Conservation (phyloP, 2,329 filamentous ascomycete genomes). For the Epichloe aotearoae region DNA sequence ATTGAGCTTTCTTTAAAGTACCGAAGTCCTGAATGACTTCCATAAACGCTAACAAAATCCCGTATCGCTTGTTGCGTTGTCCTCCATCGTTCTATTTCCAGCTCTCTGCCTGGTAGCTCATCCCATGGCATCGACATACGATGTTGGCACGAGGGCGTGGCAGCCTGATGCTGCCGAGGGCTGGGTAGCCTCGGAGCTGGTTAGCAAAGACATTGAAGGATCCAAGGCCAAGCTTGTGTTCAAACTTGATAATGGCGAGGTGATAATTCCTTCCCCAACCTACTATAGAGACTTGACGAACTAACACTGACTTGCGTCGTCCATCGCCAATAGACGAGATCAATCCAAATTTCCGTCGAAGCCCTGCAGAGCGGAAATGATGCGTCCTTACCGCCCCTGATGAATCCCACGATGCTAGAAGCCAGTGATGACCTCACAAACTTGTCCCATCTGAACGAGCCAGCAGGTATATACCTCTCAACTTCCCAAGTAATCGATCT, state of each 20-base stretch:
- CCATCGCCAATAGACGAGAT: constrained; percentile 49
- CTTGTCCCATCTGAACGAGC: constrained; percentile 94
- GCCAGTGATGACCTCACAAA: constrained; percentile 97
- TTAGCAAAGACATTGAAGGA: constrained; percentile 70
- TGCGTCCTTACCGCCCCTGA: constrained; percentile 72
- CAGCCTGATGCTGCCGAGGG: constrained; percentile 92
- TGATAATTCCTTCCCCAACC: constrained; percentile 24
- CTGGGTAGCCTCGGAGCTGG: constrained; percentile 93
- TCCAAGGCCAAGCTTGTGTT: constrained; percentile 83
- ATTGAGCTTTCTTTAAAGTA: constrained; percentile 3
- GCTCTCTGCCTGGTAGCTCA: constrained; percentile 5
- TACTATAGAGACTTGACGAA: background rate
- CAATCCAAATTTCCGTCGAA: constrained; percentile 61
- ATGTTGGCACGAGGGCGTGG: constrained; percentile 95
- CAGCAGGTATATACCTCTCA: constrained; percentile 54
- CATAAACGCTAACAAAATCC: background rate
- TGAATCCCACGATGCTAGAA: constrained; percentile 97
- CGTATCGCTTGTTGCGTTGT: constrained; percentile 1
- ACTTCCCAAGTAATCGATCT: background rate
- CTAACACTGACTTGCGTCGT: background rate
- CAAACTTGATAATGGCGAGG: constrained; percentile 84
- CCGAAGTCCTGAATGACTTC: constrained; percentile 4
- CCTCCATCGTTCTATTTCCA: constrained; percentile 8
- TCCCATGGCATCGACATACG: constrained; percentile 83
- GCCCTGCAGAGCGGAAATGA: constrained; percentile 68